A percentile compares a stretch with the other conserved stretches of the same genome.
phyloP scores from a whole-genome alignment of 2,329 filamentous ascomycete species.

The Coniella vitis region DNA sequence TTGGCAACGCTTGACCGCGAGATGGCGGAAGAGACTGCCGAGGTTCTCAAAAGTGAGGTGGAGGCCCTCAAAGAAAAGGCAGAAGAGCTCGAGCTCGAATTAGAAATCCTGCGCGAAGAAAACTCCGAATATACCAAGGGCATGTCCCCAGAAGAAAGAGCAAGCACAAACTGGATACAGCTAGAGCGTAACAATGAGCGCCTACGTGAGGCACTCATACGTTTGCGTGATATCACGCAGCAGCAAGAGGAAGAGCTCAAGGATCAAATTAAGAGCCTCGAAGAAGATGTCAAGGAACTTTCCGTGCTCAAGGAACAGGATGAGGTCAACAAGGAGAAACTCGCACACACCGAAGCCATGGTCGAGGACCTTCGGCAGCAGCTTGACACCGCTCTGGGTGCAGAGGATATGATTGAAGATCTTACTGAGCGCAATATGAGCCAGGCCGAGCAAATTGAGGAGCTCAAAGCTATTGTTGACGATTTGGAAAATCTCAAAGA shows the following conservation, averaged over 20 bases:
- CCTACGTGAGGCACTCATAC: constrained; percentile 74
- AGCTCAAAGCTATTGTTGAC: constrained; percentile 73
- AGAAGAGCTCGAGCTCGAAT: constrained; percentile 82
- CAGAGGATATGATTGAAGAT: constrained; percentile 91
- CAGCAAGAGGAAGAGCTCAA: constrained; percentile 76
- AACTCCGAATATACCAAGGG: constrained; percentile 77
- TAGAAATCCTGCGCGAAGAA: constrained; percentile 81
- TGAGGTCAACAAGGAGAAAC: constrained; percentile 62
- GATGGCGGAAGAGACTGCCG: constrained; percentile 91
- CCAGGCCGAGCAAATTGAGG: constrained; percentile 75
- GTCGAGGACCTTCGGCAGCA: constrained; percentile 86
- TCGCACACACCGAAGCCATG: constrained; percentile 64
- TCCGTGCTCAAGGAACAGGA: constrained; percentile 62
- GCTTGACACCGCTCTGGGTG: constrained; percentile 78
- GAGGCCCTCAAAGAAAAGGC: constrained; percentile 67
- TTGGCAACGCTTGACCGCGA: constrained; percentile 84
- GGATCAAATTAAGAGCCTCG: constrained; percentile 65
- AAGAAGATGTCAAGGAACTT: constrained; percentile 66
- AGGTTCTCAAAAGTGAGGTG: constrained; percentile 73
- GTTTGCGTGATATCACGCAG: constrained; percentile 79
- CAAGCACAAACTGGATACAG: constrained; percentile 82
- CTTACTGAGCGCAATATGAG: constrained; percentile 81
- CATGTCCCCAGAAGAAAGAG: constrained; percentile 81
- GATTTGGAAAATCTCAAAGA: constrained; percentile 87
- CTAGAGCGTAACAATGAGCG: constrained; percentile 88